Percentiles rank a stretch among this genome's conserved stretches.
Conservation (phyloP, 129 eudicot genomes). For the Lactuca sativa region DNA sequence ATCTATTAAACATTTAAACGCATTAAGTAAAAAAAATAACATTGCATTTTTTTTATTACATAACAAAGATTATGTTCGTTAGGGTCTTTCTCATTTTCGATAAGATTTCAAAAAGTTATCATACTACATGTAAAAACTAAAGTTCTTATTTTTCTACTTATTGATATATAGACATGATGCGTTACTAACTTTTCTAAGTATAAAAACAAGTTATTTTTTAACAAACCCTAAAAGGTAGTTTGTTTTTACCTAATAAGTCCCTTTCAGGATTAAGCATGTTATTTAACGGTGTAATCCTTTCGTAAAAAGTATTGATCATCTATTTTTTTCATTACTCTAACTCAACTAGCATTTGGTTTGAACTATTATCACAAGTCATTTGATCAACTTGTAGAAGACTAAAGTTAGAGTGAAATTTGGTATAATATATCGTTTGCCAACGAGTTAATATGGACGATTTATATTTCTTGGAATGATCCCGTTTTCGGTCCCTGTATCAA, state of each 20-base stretch:
- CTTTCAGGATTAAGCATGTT: conserved; percentile 15
- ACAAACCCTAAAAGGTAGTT: conserved; percentile 18
- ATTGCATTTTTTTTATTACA: no score
- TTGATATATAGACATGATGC: neutral
- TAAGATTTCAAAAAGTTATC: neutral
- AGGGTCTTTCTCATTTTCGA: neutral
- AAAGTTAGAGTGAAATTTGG: no score
- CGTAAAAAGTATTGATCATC: neutral
- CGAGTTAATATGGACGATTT: neutral
- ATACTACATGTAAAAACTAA: neutral
- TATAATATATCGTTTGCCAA: no score
- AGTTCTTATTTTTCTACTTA: neutral
- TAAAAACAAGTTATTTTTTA: neutral
- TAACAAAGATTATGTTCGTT: no score
- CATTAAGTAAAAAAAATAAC: no score
- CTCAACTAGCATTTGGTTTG: no score
- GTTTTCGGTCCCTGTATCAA: neutral
- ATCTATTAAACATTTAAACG: no score
- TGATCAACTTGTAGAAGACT: no score
- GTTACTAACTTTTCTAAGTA: conserved; percentile 10
- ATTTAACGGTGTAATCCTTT: neutral
- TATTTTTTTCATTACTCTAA: neutral
- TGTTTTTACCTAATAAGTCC: conserved; percentile 8
- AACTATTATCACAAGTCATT: no score
- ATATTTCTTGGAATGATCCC: neutral